Base-by-base conservation (phyloP, 2,329 filamentous ascomycete species). In the Aspergillus pseudotamarii region DNA sequence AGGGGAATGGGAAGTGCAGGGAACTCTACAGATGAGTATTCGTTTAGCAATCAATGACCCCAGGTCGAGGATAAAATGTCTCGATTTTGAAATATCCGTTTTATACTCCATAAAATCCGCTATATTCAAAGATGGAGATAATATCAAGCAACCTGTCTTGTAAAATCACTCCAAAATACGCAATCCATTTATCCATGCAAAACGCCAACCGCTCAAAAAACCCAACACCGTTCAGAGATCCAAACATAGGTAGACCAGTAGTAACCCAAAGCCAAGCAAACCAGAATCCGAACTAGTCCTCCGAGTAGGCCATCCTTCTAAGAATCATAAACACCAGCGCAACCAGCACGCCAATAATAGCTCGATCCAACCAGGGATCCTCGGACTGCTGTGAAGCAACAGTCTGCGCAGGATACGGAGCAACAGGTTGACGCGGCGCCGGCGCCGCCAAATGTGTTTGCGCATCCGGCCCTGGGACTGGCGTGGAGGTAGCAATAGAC, bases 331-430 rank as follows among this genome's bases (percentile, higher is more conserved):
- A 86, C 4, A 89, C 80, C 23, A 97, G 80, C 30, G 91, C 82
- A 16, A 92, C 83, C 0, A 92, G 81, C 21, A 97, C 78, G 8
- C 87, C 89, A 26, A 89, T 87, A 68, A 97, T 97, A 43, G 89
- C 86, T 66, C 91, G 87, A 76, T 97, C 94, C 21, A 97, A 83
- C 91, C 92, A 96, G 14, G 88, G 79, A 1, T 89, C 86, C 19
- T 91, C 85, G 56, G 16, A 64, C 63, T 61, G 58, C 56, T 55
- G 60, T 14, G 58, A 48, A 48, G 46, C 34, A 12, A 57, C 45
- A 45, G 48, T 11, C 12, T 38, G 58, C 30, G 45, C 6, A 10
- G 55, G 19, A 56, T 63, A 9, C 36, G 55, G 45, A 36, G 48
- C 28, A 28, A 36, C 51, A 54, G 28, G 28, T 28, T 16, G 30